phyloP scores from a whole-genome alignment of 257 asterid species.

The Striga asiatica region DNA sequence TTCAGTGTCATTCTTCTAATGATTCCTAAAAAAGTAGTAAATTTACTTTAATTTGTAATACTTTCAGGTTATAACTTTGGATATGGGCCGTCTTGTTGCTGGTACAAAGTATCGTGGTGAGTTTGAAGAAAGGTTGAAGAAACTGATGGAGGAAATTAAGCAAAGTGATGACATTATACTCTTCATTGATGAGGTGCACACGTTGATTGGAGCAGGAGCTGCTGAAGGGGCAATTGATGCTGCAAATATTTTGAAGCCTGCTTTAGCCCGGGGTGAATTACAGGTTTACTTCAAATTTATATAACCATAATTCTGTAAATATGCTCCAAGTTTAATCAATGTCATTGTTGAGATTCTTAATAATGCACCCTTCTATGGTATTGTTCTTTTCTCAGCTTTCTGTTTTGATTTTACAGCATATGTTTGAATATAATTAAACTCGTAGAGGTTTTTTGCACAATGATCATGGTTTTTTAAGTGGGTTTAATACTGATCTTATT shows the following conservation, averaged over 20 bases:
- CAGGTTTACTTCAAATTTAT: conserved; percentile 41
- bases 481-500: too few species aligned
- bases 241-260: conserved; percentile 91
- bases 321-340: not conserved
- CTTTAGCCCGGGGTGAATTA: conserved; percentile 91
- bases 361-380: not conserved
- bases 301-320: not conserved
- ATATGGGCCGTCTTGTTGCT: conserved; percentile 94
- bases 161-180: conserved; percentile 89
- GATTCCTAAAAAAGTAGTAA: not conserved
- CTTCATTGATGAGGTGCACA: conserved; percentile 95
- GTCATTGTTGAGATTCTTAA: not conserved
- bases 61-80: conserved; percentile 79
- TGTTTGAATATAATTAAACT: not conserved
- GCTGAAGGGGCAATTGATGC: conserved; percentile 98
- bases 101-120: conserved; percentile 99
- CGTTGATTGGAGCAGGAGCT: conserved; percentile 97
- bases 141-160: conserved; percentile 88
- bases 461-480: not conserved
- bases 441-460: not conserved
- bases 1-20: not conserved
- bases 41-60: conserved; percentile 1
- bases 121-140: conserved; percentile 92
- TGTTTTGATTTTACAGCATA: not conserved
- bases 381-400: not conserved